Evolutionary conservation across 306 rosid species (phyloP).

Genomic region (Casuarina glauca): DNA sequence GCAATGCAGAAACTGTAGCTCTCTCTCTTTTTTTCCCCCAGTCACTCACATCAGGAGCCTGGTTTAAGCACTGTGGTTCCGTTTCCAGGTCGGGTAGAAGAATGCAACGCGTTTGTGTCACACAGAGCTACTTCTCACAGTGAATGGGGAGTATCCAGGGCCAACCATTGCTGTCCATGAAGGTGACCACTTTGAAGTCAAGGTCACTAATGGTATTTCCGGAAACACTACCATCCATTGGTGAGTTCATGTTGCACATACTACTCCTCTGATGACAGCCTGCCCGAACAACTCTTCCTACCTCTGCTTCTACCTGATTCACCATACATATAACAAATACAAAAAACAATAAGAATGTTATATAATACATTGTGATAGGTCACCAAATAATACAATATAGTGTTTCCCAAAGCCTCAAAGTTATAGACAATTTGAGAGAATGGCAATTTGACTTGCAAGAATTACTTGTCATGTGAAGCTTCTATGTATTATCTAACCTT

Average conservation of each 20-base stretch:
- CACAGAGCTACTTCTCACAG: slow-evolving; percentile 57
- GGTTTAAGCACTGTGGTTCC: neutral
- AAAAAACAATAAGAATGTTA: too few species aligned
- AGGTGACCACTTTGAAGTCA: slow-evolving; percentile 63
- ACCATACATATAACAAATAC: too few species aligned
- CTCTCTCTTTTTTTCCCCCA: neutral
- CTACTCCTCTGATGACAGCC: too few species aligned
- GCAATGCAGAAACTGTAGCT: neutral
- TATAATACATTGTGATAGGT: too few species aligned
- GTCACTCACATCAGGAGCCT: neutral
- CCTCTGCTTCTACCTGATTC: too few species aligned
- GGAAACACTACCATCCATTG: slow-evolving; percentile 62
- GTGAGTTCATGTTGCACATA: slow-evolving; percentile 23
- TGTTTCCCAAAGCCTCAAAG: too few species aligned
- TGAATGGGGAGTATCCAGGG: slow-evolving; percentile 65
- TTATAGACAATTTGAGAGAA: too few species aligned
- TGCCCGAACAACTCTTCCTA: too few species aligned
- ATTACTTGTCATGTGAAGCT: too few species aligned
- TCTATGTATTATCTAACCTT: neutral
- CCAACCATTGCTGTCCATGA: slow-evolving; percentile 67
- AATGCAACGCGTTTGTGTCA: slow-evolving; percentile 54
- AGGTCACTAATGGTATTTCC: slow-evolving; percentile 54
- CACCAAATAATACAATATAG: too few species aligned
- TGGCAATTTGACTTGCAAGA: too few species aligned
- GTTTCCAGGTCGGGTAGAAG: slow-evolving; percentile 60